A percentile compares a stretch with the other conserved stretches of the same genome.
phyloP scores from a whole-genome alignment of 805 yeast genomes.

The Tetrapisispora taiwanensis region DNA sequence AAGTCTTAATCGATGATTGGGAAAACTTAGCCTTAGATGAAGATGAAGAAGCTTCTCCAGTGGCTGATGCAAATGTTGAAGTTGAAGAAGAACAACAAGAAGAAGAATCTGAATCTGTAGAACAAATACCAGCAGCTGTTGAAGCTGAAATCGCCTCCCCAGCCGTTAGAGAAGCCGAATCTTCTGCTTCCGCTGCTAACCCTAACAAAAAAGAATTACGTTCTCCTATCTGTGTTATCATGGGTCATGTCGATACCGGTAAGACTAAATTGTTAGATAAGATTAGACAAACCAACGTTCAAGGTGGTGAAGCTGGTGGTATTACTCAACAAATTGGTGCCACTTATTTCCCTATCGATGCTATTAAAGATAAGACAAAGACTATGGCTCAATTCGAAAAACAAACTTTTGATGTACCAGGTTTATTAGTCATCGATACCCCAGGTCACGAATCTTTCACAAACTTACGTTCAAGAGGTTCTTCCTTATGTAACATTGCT shows the following conservation, averaged over 20 bases:
- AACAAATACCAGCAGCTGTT: slow-evolving; percentile 22
- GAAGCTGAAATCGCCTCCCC: slow-evolving; percentile 19
- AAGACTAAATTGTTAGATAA: slow-evolving; percentile 94
- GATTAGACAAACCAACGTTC: slow-evolving; percentile 96
- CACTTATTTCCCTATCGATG: slow-evolving; percentile 95
- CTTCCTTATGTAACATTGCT: slow-evolving; percentile 97
- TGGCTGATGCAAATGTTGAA: slow-evolving; percentile 20
- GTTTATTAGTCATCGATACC: slow-evolving; percentile 91
- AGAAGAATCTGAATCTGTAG: slow-evolving; percentile 19
- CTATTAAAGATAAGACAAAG: slow-evolving; percentile 81
- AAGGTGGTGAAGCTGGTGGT: slow-evolving; percentile 99
- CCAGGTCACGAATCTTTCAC: slow-evolving; percentile 99
- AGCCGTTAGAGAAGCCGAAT: slow-evolving; percentile 6
- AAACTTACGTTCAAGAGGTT: slow-evolving; percentile 96
- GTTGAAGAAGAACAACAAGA: slow-evolving; percentile 27
- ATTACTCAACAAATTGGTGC: slow-evolving; percentile 99
- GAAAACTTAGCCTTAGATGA: slow-evolving; percentile 58
- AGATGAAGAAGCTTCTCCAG: slow-evolving; percentile 28
- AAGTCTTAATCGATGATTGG: slow-evolving; percentile 75
- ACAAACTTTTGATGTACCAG: slow-evolving; percentile 88
- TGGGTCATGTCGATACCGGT: slow-evolving; percentile 99
- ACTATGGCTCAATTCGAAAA: slow-evolving; percentile 84
- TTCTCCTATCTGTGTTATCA: slow-evolving; percentile 97
- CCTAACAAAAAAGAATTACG: slow-evolving; percentile 53
- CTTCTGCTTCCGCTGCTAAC: slow-evolving; percentile 13